These are phyloP conservation scores for Sporisorium graminicola DNA, from an alignment of 1,284 basidiomycete species.

Conservation along the genomic window DNA sequence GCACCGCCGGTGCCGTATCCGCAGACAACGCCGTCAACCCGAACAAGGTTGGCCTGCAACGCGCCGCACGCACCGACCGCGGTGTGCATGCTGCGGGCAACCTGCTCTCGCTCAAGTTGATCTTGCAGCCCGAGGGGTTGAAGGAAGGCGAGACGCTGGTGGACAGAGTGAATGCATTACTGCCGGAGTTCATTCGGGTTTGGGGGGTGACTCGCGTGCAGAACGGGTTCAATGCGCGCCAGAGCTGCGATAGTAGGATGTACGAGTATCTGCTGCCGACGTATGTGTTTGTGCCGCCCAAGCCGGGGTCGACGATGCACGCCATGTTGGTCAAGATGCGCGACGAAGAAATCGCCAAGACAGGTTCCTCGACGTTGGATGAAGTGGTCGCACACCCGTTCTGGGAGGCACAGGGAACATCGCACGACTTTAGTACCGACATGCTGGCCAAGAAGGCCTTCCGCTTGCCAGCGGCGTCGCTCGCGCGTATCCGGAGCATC, in stretches of 20 bases:
- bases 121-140: slow-evolving; percentile 70
- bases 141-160: slow-evolving; percentile 72
- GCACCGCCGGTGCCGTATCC: slow-evolving; percentile 89
- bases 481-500: slow-evolving; percentile 56
- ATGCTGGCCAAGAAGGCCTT: slow-evolving; percentile 61
- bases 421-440: slow-evolving; percentile 53
- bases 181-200: slow-evolving; percentile 90
- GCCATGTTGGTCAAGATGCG: slow-evolving; percentile 56
- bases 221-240: slow-evolving; percentile 91
- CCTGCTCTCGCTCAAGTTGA: slow-evolving; percentile 73
- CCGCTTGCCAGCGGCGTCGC: slow-evolving; percentile 40
- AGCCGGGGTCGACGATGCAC: slow-evolving; percentile 73
- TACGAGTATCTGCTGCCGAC: slow-evolving; percentile 98
- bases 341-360: slow-evolving; percentile 19
- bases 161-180: slow-evolving; percentile 82
- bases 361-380: slow-evolving; percentile 18
- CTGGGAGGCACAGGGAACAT: slow-evolving; percentile 56
- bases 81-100: slow-evolving; percentile 98
- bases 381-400: slow-evolving; percentile 62
- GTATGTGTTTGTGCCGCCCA: slow-evolving; percentile 91
- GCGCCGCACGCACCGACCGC: slow-evolving; percentile 94
- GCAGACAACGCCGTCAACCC: slow-evolving; percentile 92
- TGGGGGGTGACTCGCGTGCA: slow-evolving; percentile 91
- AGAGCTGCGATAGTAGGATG: slow-evolving; percentile 82
- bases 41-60: slow-evolving; percentile 85